These are phyloP conservation scores for Tillandsia fasciculata DNA, from an alignment of 176 grass and related monocot species.

Conservation along the genomic window DNA sequence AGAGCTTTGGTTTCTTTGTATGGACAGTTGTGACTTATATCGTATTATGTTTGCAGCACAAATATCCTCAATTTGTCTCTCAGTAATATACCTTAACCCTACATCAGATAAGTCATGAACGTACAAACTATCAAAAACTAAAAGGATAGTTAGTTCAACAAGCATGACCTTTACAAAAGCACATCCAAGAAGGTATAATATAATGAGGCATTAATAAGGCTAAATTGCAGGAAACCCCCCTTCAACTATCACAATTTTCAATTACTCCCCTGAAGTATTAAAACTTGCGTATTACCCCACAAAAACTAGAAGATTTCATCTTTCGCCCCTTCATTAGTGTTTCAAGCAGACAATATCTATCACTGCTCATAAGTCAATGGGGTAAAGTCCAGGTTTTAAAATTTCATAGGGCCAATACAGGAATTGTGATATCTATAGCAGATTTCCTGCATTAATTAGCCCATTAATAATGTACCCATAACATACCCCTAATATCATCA, in stretches of 20 bases:
- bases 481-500: constrained; percentile 48
- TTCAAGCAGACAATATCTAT: too few relatives aligned
- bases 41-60: constrained; percentile 61
- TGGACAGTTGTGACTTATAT: constrained; percentile 32
- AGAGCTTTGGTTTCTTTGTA: constrained; percentile 52
- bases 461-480: constrained; percentile 7
- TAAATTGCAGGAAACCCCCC: too few relatives aligned
- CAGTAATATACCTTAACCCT: constrained; percentile 26
- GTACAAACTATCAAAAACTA: constrained; percentile 19
- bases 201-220: too few relatives aligned
- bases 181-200: neutral
- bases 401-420: neutral
- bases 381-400: too few relatives aligned
- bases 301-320: constrained; percentile 8
- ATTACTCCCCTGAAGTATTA: too few relatives aligned
- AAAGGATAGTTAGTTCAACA: constrained; percentile 9
- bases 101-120: constrained; percentile 19
- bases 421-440: neutral
- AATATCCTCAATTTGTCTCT: constrained; percentile 44
- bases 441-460: neutral
- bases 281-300: neutral
- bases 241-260: too few relatives aligned
- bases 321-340: too few relatives aligned
- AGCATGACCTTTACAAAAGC: neutral
- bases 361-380: too few relatives aligned